A percentile compares a stretch with the other conserved stretches of the same genome.
Evolutionary conservation across 768 basidiomycete species (phyloP).

Genomic region (Trametes gibbosa): DNA sequence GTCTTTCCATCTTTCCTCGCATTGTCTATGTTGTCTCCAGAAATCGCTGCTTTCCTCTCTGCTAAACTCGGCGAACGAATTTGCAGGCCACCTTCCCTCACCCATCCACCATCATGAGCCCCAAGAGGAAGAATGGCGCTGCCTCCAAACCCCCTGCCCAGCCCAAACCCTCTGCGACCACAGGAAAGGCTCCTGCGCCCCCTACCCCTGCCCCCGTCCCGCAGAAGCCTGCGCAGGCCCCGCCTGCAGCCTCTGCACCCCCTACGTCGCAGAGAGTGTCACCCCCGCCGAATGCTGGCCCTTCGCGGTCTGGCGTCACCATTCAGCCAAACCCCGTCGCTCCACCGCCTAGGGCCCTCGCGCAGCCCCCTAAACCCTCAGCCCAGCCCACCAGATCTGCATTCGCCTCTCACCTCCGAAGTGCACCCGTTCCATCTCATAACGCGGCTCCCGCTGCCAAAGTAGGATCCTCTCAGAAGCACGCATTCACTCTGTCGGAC

Average conservation of each 20-base stretch:
- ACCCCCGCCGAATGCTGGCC: slow-evolving; percentile 5
- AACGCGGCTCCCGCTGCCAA: neutral
- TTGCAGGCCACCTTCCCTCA: slow-evolving; percentile 6
- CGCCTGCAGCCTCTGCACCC: neutral
- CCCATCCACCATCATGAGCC: slow-evolving; percentile 15
- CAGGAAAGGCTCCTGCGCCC: neutral
- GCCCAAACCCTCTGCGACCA: slow-evolving; percentile 8
- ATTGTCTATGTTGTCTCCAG: slow-evolving; percentile 19
- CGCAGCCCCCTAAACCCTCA: slow-evolving; percentile 9
- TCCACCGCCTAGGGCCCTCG: neutral
- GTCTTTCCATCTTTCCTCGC: slow-evolving; percentile 5
- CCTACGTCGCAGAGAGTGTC: slow-evolving; percentile 5
- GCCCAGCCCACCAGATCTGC: slow-evolving; percentile 6
- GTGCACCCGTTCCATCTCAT: neutral
- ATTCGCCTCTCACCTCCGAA: neutral
- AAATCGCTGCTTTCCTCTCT: slow-evolving; percentile 16
- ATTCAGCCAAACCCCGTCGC: slow-evolving; percentile 1
- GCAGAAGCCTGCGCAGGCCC: neutral
- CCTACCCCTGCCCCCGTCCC: neutral
- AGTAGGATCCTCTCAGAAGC: slow-evolving; percentile 1
- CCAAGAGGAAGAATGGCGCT: slow-evolving; percentile 7
- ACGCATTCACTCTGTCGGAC: slow-evolving; percentile 10
- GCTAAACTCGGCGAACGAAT: slow-evolving; percentile 14
- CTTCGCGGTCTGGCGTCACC: slow-evolving; percentile 1
- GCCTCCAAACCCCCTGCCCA: slow-evolving; percentile 17